Percentiles rank a stretch among this genome's conserved stretches.
These are phyloP conservation scores for Leptosphaerulina australis DNA, from an alignment of 2,329 filamentous ascomycete species.

Conservation along the genomic window DNA sequence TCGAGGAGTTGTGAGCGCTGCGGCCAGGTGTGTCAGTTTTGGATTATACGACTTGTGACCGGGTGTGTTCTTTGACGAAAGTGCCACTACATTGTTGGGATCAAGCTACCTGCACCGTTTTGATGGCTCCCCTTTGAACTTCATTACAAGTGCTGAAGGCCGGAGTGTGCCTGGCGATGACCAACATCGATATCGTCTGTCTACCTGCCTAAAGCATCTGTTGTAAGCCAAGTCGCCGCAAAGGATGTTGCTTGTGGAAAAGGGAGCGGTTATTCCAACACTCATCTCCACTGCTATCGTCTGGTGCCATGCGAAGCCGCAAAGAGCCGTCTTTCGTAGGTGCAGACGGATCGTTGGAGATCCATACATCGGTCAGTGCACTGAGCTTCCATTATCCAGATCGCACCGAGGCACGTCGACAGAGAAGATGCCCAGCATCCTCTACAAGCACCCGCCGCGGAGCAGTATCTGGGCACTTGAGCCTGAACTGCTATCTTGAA, in stretches of 20 bases:
- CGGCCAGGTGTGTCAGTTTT: too few species aligned
- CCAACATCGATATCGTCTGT: neutral
- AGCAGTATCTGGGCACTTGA: neutral
- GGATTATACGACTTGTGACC: too few species aligned
- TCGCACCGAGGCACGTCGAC: neutral
- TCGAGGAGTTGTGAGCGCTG: neutral
- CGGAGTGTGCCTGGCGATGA: neutral
- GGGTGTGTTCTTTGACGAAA: too few species aligned
- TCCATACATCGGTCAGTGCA: constrained; percentile 9
- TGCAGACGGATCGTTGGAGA: constrained; percentile 14
- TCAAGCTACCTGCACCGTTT: constrained; percentile 1
- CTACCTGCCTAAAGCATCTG: constrained; percentile 8
- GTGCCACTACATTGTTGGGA: too few species aligned
- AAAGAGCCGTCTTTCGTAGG: constrained; percentile 16
- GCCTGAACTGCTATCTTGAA: neutral
- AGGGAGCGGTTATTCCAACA: constrained; percentile 3
- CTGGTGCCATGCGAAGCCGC: constrained; percentile 13
- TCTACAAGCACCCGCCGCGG: neutral
- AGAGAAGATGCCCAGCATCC: neutral
- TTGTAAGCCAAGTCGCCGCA: neutral
- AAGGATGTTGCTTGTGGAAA: constrained; percentile 6
- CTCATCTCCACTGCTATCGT: constrained; percentile 1
- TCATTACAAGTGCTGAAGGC: neutral
- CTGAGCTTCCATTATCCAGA: neutral
- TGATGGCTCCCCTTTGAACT: neutral